phyloP scores from a whole-genome alignment of 2,329 filamentous ascomycete species.

The Chalaropsis ovoidea region DNA sequence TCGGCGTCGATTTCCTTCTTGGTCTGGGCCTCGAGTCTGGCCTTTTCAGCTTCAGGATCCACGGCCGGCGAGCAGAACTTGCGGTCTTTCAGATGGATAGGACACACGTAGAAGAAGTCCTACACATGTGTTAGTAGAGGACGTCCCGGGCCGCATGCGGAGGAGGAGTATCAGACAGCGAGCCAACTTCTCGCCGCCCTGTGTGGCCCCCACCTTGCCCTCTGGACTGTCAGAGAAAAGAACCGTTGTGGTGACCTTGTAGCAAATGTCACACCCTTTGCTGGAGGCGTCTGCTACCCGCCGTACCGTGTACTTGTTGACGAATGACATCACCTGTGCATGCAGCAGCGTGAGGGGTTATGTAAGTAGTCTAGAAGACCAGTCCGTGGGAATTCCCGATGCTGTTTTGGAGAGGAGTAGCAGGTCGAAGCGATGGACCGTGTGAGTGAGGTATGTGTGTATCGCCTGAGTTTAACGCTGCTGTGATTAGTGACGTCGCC shows the following conservation, averaged over 20 bases:
- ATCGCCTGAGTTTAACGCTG: neutral
- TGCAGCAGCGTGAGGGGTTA: conserved; percentile 16
- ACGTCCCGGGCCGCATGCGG: too few relatives aligned
- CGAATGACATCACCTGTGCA: conserved; percentile 44
- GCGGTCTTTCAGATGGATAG: conserved; percentile 68
- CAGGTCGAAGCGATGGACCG: too few relatives aligned
- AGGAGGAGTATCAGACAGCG: too few relatives aligned
- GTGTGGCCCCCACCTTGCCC: conserved; percentile 22
- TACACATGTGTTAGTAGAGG: conserved; percentile 27
- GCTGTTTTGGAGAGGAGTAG: neutral
- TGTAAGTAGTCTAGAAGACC: neutral
- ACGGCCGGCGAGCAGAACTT: conserved; percentile 69
- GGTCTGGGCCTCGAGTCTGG: conserved; percentile 29
- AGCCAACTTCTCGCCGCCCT: neutral
- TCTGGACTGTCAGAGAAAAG: conserved; percentile 45
- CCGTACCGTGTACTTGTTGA: conserved; percentile 75
- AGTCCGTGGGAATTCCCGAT: neutral
- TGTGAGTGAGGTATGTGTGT: too few relatives aligned
- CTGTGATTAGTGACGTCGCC: neutral
- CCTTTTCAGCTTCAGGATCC: conserved; percentile 56
- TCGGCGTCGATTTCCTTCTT: conserved; percentile 56
- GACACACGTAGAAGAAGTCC: conserved; percentile 90
- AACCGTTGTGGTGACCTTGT: conserved; percentile 76
- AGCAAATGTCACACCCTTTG: conserved; percentile 84
- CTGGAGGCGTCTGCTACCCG: conserved; percentile 75